Base-by-base conservation (phyloP, 768 basidiomycete genomes). In the Agaricus blazei region DNA sequence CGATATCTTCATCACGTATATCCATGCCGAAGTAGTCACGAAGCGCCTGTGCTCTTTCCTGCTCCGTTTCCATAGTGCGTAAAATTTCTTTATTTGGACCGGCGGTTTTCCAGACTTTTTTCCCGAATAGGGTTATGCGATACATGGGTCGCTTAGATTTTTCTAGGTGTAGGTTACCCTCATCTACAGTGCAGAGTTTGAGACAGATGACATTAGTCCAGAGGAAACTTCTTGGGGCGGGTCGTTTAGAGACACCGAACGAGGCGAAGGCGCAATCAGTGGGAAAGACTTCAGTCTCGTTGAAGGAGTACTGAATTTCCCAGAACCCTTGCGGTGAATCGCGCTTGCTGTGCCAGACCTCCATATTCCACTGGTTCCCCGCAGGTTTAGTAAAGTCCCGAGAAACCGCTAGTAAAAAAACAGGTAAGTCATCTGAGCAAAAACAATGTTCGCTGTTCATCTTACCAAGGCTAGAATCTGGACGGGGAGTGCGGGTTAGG, bases 221-320 rank as follows among this genome's bases (percentile, higher is more conserved):
- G 56, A 72, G 67, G n/a, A 63, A 6, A 27, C 57, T 56, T n/a
- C 48, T 40, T 14, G 57, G 59, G 14, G 34, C 49, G 0, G 61
- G 61, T 15, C 55, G 61, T 15, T 38, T 54, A 36, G 59, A 64
- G 3, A 67, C 63, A 41, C 60, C 62, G 54, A 62, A 65, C 0
- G 68, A 68, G 9, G 59, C 65, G 46, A 60, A 63, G 9, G 53
- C 34, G 28, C 55, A 59, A 54, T 71, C 71, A 8, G 23, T n/a
- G 2, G 44, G 48, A 50, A 59, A 67, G 46, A 56, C 65, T 48
- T 71, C 70, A n/a, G 57, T 12, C 48, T 70, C 70, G 3, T 62
- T 56, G 53, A 72, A 70, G 11, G 64, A 52, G 49, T 63, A 69
- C 15, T 65, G 57, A 6, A 67, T 48, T 23, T 51, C 51, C 70